Evolutionary conservation across 352 stramenopile genomes (phyloP), one percentile per base, ranked within the genome.

Genomic region (Blastocystis sp.): DNA sequence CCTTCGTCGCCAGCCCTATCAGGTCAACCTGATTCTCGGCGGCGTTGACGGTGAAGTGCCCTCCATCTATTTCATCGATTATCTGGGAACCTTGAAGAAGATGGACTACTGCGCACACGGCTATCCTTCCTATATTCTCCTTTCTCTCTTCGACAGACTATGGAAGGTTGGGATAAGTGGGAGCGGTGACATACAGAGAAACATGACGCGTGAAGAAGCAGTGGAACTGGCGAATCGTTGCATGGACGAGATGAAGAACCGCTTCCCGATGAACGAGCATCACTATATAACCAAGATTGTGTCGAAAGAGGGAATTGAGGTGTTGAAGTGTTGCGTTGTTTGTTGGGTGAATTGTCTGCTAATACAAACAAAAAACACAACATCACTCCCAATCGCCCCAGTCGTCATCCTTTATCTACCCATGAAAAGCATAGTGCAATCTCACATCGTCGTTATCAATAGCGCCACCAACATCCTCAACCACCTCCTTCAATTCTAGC

Each of bases 261-360:
- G 73, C 6, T 84, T 84, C 73, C 73, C 59, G 9, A 54, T 75
- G 54, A 84, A 84, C 46, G 54, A 73, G 18, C 51, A 69, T 75
- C 73, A 72, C 59, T 84, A 84, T 34, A 40, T 73, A 14, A 73
- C 59, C 48, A 84, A 84, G 59, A 84, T 84, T 57, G 54, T 84
- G 24, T 73, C 73, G 24, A 84, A 72, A 29, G 38, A 84, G 7
- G 73, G 73, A 53, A 75, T 84, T 84, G 54, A 84, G 46, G 51
- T 65, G 24, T 51, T 76, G 16, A 84, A 84, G 42, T 57, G 29
- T 51, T 84, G 16, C 27, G 7, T 0, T 71, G 49, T 84, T 84
- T 71, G 42, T 84, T 79, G 21, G 21, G 21, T 16, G 21, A 64
- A 64, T 16, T 18, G 14, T 16, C 14, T 64, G 6, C 21, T 36